Base-by-base conservation (phyloP, 495 filamentous ascomycete genomes). In the Ascobolus immersus region DNA sequence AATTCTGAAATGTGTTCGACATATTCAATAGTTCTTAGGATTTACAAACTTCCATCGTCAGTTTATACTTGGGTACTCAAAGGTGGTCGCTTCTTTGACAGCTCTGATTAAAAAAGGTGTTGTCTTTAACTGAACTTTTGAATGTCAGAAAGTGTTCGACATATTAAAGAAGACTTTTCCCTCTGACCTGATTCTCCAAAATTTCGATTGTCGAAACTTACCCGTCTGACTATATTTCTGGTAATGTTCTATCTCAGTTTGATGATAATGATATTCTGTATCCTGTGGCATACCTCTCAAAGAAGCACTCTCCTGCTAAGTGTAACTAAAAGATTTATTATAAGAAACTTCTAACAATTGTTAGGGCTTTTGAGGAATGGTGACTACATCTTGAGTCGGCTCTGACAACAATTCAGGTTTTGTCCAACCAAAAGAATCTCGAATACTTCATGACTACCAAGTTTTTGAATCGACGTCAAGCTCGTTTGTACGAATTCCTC, bases 311-410 rank as follows among this genome's bases (percentile, higher is more conserved):
- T 7, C 32, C 39, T 1, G 46, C 43, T 1, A 46, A 58, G 33
- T 13, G 20, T 0, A 55, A 56, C 26, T 56, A 55, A 28, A 14
- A 45, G 13, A 52, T 54, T 11, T 33, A 54, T 15, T 32, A 55
- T 23, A 48, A 52, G 26, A 45, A 49, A 30, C 23, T 53, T 3
- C 25, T 55, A 30, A 47, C 21, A 17, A 48, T 20, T 18, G 40
- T 28, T 40, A 7, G 38, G 30, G n/a, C 5, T 20, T 36, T 36
- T 7, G 21, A 36, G 19, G 11, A n/a, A 36, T 36, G 24, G 22
- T 2, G 36, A 11, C 23, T 33, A 10, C 22, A 48, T 17, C 38
- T 52, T 2, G 30, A 43, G 35, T 33, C 43, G 0, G 9, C 12
- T 2, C 0, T 6, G 2, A 11, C 44, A 10, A 20, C 17, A 1